Evolutionary conservation across 2,329 filamentous ascomycete genomes (phyloP).

Genomic region (Hypoxylon sp.): DNA sequence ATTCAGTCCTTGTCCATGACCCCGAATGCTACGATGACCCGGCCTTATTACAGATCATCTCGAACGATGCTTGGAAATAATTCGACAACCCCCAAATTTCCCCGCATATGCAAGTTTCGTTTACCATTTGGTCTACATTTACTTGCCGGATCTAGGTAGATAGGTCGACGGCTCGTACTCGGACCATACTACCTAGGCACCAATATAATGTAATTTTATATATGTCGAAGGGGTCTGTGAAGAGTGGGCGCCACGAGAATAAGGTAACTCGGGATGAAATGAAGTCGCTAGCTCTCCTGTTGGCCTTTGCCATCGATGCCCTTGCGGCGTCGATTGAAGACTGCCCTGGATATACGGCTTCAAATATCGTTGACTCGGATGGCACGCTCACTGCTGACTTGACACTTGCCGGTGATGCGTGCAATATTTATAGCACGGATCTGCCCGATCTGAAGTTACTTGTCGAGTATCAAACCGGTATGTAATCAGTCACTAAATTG

Average conservation of each 20-base stretch:
- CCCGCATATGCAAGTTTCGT: slow-evolving; percentile 27
- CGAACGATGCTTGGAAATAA: background rate
- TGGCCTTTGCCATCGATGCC: slow-evolving; percentile 26
- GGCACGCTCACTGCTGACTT: slow-evolving; percentile 47
- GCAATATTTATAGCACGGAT: slow-evolving; percentile 47
- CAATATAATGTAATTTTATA: slow-evolving; percentile 3
- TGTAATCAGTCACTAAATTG: slow-evolving; percentile 2
- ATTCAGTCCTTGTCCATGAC: background rate
- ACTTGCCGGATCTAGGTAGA: slow-evolving; percentile 19
- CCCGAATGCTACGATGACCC: background rate
- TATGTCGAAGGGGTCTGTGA: slow-evolving; percentile 1
- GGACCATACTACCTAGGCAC: slow-evolving; percentile 9
- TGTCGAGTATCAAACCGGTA: slow-evolving; percentile 48
- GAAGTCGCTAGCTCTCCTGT: slow-evolving; percentile 18
- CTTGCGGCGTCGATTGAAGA: slow-evolving; percentile 40
- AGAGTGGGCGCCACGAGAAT: background rate
- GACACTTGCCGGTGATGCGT: slow-evolving; percentile 43
- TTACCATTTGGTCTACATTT: slow-evolving; percentile 1
- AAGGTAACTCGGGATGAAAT: slow-evolving; percentile 25
- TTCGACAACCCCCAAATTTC: slow-evolving; percentile 15
- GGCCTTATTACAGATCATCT: slow-evolving; percentile 19
- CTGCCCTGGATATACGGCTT: slow-evolving; percentile 49
- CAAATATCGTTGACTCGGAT: slow-evolving; percentile 43
- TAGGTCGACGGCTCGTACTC: background rate
- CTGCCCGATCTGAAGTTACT: slow-evolving; percentile 46